Conservation (phyloP, 176 grass and related monocot species). For the Alopecurus myosuroides region DNA sequence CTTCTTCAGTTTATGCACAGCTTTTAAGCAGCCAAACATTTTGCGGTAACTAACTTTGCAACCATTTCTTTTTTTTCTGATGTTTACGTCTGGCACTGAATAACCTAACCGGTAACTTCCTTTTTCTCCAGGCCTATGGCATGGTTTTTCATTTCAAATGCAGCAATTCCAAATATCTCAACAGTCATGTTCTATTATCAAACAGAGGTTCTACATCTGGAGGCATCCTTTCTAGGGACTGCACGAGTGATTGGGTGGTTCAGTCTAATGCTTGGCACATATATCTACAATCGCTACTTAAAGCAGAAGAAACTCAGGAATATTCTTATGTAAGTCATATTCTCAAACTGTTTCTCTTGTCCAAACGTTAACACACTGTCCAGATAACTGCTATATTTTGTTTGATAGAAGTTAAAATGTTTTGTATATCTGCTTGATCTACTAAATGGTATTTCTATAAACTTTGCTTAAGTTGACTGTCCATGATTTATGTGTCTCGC, state of each 20-base stretch:
- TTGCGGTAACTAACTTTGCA: conserved; percentile 41
- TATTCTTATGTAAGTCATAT: conserved; percentile 65
- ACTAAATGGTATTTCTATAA: not conserved
- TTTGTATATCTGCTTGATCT: not conserved
- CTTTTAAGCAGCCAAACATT: conserved; percentile 65
- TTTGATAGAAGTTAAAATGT: conserved; percentile 9
- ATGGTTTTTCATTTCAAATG: conserved; percentile 83
- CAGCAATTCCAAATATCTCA: conserved; percentile 75
- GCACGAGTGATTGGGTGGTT: conserved; percentile 67
- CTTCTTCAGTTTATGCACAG: conserved; percentile 38
- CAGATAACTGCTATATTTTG: not conserved
- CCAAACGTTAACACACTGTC: not conserved
- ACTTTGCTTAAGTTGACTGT: not conserved
- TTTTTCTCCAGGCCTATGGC: conserved; percentile 60
- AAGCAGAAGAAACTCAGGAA: conserved; percentile 65
- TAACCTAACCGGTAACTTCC: not conserved
- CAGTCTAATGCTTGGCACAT: conserved; percentile 77
- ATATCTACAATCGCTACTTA: conserved; percentile 65
- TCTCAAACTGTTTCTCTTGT: conserved; percentile 10
- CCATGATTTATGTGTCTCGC: not conserved
- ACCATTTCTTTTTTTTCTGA: conserved; percentile 5
- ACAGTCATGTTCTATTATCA: conserved; percentile 91
- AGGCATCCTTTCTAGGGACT: conserved; percentile 77
- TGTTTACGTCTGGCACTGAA: not conserved
- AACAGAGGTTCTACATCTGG: conserved; percentile 63